Percentiles rank a stretch among this genome's conserved stretches.
phyloP scores from a whole-genome alignment of 2,329 filamentous ascomycete species.

The Aplosporella prunicola region DNA sequence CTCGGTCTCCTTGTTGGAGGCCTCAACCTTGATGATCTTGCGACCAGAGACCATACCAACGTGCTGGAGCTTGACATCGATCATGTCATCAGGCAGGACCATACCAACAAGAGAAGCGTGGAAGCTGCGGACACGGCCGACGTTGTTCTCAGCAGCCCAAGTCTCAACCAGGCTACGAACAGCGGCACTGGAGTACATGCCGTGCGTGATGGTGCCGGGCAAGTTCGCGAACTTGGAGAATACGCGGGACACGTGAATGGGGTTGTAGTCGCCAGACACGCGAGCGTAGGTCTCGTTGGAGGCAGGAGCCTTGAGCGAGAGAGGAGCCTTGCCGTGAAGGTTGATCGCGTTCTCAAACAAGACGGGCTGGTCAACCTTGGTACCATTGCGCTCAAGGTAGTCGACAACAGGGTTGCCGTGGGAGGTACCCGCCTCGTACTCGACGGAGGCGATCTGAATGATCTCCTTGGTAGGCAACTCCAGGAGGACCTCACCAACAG shows the following conservation, averaged over 20 bases:
- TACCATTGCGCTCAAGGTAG: conserved; percentile 85
- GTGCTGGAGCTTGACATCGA: conserved; percentile 91
- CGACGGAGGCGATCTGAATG: conserved; percentile 92
- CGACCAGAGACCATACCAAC: conserved; percentile 95
- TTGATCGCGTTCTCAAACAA: conserved; percentile 97
- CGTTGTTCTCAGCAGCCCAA: conserved; percentile 98
- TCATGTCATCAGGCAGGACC: conserved; percentile 93
- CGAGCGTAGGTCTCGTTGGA: conserved; percentile 97
- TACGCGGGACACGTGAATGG: conserved; percentile 94
- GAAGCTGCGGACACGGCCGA: conserved; percentile 94
- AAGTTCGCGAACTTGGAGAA: conserved; percentile 94
- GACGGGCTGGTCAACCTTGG: conserved; percentile 88
- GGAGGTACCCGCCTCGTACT: conserved; percentile 84
- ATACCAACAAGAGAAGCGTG: conserved; percentile 95
- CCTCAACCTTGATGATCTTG: conserved; percentile 99
- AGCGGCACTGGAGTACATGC: conserved; percentile 97
- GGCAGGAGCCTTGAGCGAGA: conserved; percentile 80
- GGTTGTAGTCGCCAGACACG: conserved; percentile 97
- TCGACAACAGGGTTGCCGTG: conserved; percentile 96
- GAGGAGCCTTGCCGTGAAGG: conserved; percentile 80
- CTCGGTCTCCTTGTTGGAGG: conserved; percentile 87
- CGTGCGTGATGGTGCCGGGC: conserved; percentile 94
- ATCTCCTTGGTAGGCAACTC: conserved; percentile 96
- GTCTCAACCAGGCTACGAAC: conserved; percentile 95
- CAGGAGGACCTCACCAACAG: conserved; percentile 80